Percentiles rank a stretch among this genome's conserved stretches.
Conservation (phyloP, 495 filamentous ascomycete species). For the Talaromyces adpressus region DNA sequence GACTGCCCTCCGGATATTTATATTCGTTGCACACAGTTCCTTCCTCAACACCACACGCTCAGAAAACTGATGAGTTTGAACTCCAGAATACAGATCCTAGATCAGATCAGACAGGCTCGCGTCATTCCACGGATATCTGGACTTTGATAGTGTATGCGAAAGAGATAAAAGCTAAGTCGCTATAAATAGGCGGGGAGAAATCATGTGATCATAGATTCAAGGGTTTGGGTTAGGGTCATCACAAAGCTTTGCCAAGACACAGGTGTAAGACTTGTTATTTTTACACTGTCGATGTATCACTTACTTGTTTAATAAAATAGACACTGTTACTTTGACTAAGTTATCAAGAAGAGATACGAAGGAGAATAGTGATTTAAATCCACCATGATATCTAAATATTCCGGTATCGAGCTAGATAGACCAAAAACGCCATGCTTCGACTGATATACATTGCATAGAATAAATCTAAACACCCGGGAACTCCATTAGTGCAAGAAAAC, state of each 20-base stretch:
- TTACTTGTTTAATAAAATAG: neutral
- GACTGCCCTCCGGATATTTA: neutral
- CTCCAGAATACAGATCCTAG: neutral
- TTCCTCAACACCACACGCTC: neutral
- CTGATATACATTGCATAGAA: neutral
- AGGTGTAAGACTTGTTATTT: too few relatives aligned
- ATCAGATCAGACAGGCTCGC: neutral
- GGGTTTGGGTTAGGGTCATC: neutral
- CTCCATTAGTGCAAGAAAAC: neutral
- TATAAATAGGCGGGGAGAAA: neutral
- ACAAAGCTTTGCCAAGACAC: too few relatives aligned
- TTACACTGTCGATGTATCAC: neutral
- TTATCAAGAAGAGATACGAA: neutral
- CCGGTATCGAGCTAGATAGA: neutral
- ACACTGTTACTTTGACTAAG: too few relatives aligned
- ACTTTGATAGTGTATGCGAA: neutral
- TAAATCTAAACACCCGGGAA: neutral
- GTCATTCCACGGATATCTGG: neutral
- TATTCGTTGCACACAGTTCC: neutral
- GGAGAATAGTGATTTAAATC: neutral
- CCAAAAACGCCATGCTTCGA: slow-evolving; percentile 6
- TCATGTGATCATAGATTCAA: neutral
- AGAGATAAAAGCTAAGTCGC: neutral
- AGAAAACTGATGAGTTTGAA: too few relatives aligned
- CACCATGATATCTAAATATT: neutral